Evolutionary conservation across 2,329 filamentous ascomycete genomes (phyloP), one percentile per base, ranked within the genome.

Genomic region (Chaetomium strumarium): DNA sequence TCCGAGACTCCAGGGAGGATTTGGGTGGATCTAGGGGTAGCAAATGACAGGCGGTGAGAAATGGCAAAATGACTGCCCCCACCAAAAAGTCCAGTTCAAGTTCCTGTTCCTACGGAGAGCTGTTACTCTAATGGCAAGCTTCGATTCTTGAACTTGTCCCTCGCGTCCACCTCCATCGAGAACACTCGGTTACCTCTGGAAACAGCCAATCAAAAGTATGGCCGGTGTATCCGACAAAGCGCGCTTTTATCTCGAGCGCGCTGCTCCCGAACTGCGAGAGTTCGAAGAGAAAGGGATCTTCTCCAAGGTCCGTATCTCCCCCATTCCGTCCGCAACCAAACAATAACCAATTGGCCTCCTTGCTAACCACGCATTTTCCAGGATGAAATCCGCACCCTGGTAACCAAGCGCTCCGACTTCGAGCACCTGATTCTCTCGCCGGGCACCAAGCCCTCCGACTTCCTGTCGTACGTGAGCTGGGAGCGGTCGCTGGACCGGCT

Each of bases 261-360:
- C 88, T 2, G 88, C 96, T 40, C 90, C 91, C 14, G 91, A 97
- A 69, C 80, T 99, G 52, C 89, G 90, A 58, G 90, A 96, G 64
- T 95, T 90, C 69, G 88, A 95, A 70, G 82, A 88, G 60, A 96
- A 96, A 70, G 85, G 89, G 63, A 87, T 99, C 62, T 99, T 99
- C 72, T 82, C 79, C 56, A 84, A 86, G 74, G 88, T 88, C 69
- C 33, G 70, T 62, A 46, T 46, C 42, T 40, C 30, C 20, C 34
- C 20, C 45, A 53, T 30, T 41, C 20, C 45, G n/a, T 5, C 17
- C 39, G 12, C 12, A 17, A 13, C 5, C 41, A 33, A 30, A 11
- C 19, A n/a, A 11, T 14, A 5, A 17, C 30, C 8, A n/a, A n/a
- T n/a, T 33, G 12, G 16, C 3, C 20, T 16, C 24, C 46, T 47